Evolutionary conservation across 306 rosid species (phyloP), one percentile per base, ranked within the genome.

Genomic region (Coriaria nepalensis): DNA sequence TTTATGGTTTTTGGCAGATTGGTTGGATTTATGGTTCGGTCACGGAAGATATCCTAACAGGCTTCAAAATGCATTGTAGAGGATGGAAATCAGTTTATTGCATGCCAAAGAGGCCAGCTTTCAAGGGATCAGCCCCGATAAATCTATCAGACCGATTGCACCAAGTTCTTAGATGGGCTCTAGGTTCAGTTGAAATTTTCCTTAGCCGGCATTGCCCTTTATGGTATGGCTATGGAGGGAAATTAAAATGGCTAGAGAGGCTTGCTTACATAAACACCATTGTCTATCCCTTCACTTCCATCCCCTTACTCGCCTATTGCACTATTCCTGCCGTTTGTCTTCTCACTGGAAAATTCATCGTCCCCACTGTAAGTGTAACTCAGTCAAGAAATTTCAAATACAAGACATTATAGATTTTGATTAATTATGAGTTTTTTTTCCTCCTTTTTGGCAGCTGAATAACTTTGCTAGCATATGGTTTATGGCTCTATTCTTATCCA

Each of bases 1-100:
- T 20, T 20, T 20, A 20, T 20, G 1, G 29, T 40, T 34, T 43
- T 34, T 49, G 59, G 67, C 82, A 90, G 98, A 90, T 90, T 69
- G 98, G 98, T 40, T 90, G 98, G 98, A 82, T 90, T 62, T 90
- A 90, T 66, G 94, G 98, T 11, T 85, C 98, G 40, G 78, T 77
- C 42, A 85, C 98, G 8, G 94, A 90, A 66, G 92, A 86, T 63
- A 77, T 85, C 39, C 69, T 92, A 68, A 92, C 95, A 0, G 98
- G 98, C 48, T 92, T 92, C 67, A 90, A 79, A 76, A 85, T 90
- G 96, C 96, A 90, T 61, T 90, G 96, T 6, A 82, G 87, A 75
- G 98, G 98, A 62, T 92, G 98, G 94, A 92, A 79, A 66, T 85
- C 98, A 32, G 80, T 80, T 52, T 92, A 82, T 70, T 92, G 98